These are phyloP conservation scores for Saksenaea vasiformis DNA, from an alignment of 371 early-diverging fungal genomes.

Conservation along the genomic window DNA sequence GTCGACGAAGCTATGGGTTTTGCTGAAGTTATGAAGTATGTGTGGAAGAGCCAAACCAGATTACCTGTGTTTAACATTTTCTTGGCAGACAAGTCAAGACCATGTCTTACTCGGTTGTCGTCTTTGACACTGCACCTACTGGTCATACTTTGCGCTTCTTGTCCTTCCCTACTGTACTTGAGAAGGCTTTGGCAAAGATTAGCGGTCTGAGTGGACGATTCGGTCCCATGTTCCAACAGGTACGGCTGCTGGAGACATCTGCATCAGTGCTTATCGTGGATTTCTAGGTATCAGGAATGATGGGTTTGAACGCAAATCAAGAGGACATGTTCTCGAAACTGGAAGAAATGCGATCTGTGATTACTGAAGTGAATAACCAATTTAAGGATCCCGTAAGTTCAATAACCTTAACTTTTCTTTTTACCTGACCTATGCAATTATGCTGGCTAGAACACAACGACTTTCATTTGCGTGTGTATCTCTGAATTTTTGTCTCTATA, in stretches of 20 bases:
- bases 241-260: constrained; percentile 12
- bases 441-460: constrained; percentile 82
- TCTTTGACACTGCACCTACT: constrained; percentile 99
- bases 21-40: constrained; percentile 98
- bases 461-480: constrained; percentile 98
- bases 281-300: constrained; percentile 89
- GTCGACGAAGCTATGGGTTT: constrained; percentile 99
- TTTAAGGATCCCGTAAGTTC: constrained; percentile 90
- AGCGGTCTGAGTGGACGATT: constrained; percentile 90
- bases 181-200: constrained; percentile 95
- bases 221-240: constrained; percentile 94
- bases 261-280: not conserved
- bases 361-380: constrained; percentile 96
- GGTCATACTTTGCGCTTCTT: constrained; percentile 99
- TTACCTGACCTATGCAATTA: not conserved
- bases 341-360: constrained; percentile 91
- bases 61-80: not conserved
- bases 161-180: constrained; percentile 94
- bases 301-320: constrained; percentile 87
- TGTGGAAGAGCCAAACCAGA: not conserved
- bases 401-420: not conserved
- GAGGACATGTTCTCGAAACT: constrained; percentile 96
- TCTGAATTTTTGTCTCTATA: constrained; percentile 98
- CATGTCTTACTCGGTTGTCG: constrained; percentile 97
- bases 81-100: constrained; percentile 84